These are phyloP conservation scores for Phytophthora crassamura DNA, from an alignment of 352 stramenopile genomes.

Conservation along the genomic window DNA sequence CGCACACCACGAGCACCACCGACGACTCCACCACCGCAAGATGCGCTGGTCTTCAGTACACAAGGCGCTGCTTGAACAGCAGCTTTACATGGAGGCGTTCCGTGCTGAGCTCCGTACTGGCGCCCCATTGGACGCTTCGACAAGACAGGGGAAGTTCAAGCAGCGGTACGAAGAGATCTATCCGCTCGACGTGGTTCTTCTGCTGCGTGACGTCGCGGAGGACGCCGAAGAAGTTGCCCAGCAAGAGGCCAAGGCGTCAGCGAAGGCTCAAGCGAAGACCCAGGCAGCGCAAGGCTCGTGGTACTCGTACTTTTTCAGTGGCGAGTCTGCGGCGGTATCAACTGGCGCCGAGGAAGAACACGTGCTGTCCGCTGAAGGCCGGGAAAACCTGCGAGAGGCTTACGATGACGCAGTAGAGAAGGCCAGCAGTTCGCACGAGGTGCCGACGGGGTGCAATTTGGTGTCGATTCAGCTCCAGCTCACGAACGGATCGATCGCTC, in stretches of 20 bases:
- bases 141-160: conserved; percentile 53
- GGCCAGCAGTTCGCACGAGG: conserved; percentile 43
- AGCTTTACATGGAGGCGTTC: conserved; percentile 68
- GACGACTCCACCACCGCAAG: conserved; percentile 34
- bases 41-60: conserved; percentile 72
- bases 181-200: conserved; percentile 72
- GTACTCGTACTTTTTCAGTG: conserved; percentile 87
- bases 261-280: conserved; percentile 22
- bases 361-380: conserved; percentile 70
- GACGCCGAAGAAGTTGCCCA: conserved; percentile 56
- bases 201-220: conserved; percentile 65
- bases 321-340: conserved; percentile 15
- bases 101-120: conserved; percentile 56
- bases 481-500: conserved; percentile 51
- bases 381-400: conserved; percentile 70
- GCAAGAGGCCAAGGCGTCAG: conserved; percentile 36
- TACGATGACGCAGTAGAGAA: conserved; percentile 78
- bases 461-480: conserved; percentile 74
- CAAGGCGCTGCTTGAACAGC: conserved; percentile 56
- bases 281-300: conserved; percentile 50
- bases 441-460: conserved; percentile 74
- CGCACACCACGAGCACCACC: conserved; percentile 4
- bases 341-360: conserved; percentile 40
- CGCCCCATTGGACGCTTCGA: conserved; percentile 41
- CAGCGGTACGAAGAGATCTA: conserved; percentile 68